Conservation (phyloP, 495 filamentous ascomycete species). For the Lepidopterella palustris region DNA sequence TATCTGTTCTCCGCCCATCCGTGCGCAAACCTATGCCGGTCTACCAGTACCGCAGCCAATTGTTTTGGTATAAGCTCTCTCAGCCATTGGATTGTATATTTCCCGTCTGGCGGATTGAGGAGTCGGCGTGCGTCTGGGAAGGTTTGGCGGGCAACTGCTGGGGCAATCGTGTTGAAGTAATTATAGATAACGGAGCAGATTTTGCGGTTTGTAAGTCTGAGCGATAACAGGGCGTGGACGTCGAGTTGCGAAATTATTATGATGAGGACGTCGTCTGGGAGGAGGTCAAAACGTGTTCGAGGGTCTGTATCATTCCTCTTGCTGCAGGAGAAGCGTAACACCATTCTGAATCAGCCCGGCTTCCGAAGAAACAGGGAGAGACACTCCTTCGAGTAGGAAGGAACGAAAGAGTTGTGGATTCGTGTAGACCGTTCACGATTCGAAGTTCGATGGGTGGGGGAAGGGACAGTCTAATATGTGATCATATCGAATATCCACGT, state of each 20-base stretch:
- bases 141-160: slow-evolving; percentile 11
- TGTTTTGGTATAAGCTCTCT: slow-evolving; percentile 19
- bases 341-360: no score
- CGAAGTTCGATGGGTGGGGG: no score
- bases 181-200: slow-evolving; percentile 11
- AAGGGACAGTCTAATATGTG: no score
- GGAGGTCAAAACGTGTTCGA: slow-evolving; percentile 2
- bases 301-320: background rate
- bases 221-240: slow-evolving; percentile 12
- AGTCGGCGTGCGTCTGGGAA: slow-evolving; percentile 9
- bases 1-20: slow-evolving; percentile 9
- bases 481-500: no score
- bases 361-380: no score
- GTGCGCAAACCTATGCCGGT: slow-evolving; percentile 18
- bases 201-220: slow-evolving; percentile 14
- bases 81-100: slow-evolving; percentile 21
- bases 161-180: slow-evolving; percentile 15
- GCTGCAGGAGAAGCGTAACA: no score
- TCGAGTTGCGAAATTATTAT: slow-evolving; percentile 16
- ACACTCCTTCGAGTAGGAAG: no score
- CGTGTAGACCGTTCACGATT: no score
- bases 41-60: slow-evolving; percentile 21
- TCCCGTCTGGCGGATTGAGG: slow-evolving; percentile 3
- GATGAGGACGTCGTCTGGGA: slow-evolving; percentile 24
- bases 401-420: no score